Conservation (phyloP, 768 basidiomycete species). For the Lyophyllum decastes region DNA sequence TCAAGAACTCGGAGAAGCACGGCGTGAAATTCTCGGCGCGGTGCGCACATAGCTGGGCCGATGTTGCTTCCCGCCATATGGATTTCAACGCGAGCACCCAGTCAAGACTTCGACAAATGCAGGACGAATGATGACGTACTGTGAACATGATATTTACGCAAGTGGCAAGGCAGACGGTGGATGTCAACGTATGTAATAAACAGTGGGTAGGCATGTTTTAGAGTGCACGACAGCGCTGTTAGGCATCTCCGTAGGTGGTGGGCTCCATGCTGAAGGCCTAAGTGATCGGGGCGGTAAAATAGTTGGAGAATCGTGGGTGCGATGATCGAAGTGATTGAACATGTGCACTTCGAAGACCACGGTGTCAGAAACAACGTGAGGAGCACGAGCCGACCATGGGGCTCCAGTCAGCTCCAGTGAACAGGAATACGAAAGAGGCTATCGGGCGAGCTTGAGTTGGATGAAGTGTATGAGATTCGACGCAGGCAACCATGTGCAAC, state of each 20-base stretch:
- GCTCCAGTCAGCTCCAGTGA: conserved; percentile 14
- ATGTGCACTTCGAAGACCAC: conserved; percentile 14
- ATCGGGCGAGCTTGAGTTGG: conserved; percentile 2
- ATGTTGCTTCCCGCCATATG: conserved; percentile 11
- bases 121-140: conserved; percentile 8
- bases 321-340: conserved; percentile 10
- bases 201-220: background rate
- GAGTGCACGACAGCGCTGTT: background rate
- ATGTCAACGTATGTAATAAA: background rate
- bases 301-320: conserved; percentile 4
- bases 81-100: background rate
- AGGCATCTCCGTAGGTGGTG: background rate
- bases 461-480: conserved; percentile 10
- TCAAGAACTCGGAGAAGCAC: conserved; percentile 4
- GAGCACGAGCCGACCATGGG: conserved; percentile 9
- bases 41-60: conserved; percentile 1
- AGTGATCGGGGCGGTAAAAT: background rate
- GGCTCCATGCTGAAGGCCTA: background rate
- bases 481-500: conserved; percentile 16
- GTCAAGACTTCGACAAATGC: background rate
- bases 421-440: conserved; percentile 19
- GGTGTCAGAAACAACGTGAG: conserved; percentile 13
- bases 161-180: background rate
- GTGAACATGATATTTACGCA: background rate
- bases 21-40: background rate